A percentile compares a stretch with the other conserved stretches of the same genome.
Evolutionary conservation across 2,329 filamentous ascomycete species (phyloP).

Genomic region (Xylaria sp.): DNA sequence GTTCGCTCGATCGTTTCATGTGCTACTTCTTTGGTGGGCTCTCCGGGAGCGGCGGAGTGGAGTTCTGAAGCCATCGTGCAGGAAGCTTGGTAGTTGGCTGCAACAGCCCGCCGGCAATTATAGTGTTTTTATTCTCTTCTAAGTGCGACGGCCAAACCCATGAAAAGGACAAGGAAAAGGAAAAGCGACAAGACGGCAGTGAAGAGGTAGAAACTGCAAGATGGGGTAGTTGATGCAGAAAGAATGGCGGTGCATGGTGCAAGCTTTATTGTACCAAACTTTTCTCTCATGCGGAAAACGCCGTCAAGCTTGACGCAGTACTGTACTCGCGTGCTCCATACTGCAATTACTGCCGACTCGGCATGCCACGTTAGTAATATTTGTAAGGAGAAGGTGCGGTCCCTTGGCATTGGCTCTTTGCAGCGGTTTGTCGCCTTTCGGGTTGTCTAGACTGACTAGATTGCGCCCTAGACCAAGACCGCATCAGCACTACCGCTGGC

Average conservation of each 20-base stretch:
- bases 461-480: not conserved
- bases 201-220: conserved; percentile 3
- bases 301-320: not conserved
- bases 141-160: not conserved
- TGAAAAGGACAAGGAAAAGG: not conserved
- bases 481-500: conserved; percentile 6
- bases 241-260: not conserved
- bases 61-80: conserved; percentile 21
- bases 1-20: conserved; percentile 23
- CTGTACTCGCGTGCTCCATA: too few species aligned
- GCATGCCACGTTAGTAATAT: not conserved
- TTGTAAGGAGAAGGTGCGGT: not conserved
- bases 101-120: conserved; percentile 2
- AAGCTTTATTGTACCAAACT: not conserved
- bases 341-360: too few species aligned
- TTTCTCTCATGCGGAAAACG: not conserved
- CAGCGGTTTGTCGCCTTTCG: too few species aligned
- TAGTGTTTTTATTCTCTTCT: not conserved
- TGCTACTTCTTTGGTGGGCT: not conserved
- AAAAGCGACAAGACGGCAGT: not conserved
- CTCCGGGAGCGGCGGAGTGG: not conserved
- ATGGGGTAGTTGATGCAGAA: not conserved
- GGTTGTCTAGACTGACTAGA: not conserved
- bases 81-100: conserved; percentile 12
- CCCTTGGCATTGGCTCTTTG: not conserved